Conservation (phyloP, 2,329 filamentous ascomycete genomes). For the Xylaria sp. region DNA sequence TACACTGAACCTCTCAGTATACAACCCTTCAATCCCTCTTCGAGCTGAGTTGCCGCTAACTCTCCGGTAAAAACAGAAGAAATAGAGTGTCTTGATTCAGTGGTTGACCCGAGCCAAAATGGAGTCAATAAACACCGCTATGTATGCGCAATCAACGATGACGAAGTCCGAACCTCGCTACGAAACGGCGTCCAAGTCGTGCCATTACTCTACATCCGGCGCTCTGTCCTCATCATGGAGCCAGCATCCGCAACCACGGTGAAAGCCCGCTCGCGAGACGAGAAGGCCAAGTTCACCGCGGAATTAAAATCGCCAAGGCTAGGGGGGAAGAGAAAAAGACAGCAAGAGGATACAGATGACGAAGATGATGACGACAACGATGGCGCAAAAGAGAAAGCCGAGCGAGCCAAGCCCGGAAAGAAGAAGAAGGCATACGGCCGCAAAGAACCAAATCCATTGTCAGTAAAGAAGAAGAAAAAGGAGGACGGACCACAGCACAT, state of each 20-base stretch:
- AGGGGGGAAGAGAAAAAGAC: constrained; percentile 63
- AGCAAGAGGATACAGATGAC: constrained; percentile 54
- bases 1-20: constrained; percentile 73
- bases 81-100: constrained; percentile 75
- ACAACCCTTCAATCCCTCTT: not conserved
- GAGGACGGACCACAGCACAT: constrained; percentile 21
- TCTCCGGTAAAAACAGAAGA: constrained; percentile 54
- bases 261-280: constrained; percentile 72
- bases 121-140: constrained; percentile 82
- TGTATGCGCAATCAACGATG: constrained; percentile 79
- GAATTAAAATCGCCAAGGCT: constrained; percentile 68
- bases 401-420: constrained; percentile 48
- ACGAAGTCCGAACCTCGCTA: constrained; percentile 70
- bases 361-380: constrained; percentile 45
- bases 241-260: constrained; percentile 78
- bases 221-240: constrained; percentile 78
- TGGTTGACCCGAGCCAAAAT: constrained; percentile 81
- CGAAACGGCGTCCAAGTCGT: constrained; percentile 73
- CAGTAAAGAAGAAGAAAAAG: constrained; percentile 75
- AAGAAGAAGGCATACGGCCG: constrained; percentile 67
- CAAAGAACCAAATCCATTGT: constrained; percentile 77
- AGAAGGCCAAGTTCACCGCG: constrained; percentile 78
- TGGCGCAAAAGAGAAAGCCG: constrained; percentile 42
- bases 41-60: constrained; percentile 12
- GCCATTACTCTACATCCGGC: constrained; percentile 80